Conservation (phyloP, 2,329 filamentous ascomycete species). For the Pleochaeta shiraiana region DNA sequence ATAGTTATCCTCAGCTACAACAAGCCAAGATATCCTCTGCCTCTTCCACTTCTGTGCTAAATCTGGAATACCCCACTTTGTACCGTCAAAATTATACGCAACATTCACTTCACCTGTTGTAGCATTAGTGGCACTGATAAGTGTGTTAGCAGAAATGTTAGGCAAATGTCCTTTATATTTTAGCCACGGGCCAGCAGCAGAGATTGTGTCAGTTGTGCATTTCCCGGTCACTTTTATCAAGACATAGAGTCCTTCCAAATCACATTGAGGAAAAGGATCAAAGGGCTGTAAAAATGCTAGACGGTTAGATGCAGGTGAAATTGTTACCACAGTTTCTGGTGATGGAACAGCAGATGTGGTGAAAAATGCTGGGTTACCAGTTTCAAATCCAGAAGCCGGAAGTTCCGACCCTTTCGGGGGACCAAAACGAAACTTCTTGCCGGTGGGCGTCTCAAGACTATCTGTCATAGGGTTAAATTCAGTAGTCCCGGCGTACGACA, state of each 20-base stretch:
- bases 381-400: constrained; percentile 44
- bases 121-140: constrained; percentile 86
- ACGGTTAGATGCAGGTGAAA: constrained; percentile 72
- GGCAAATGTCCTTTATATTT: constrained; percentile 99
- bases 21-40: constrained; percentile 59
- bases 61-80: constrained; percentile 58
- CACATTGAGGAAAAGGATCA: constrained; percentile 51
- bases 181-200: constrained; percentile 87
- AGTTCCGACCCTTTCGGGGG: constrained; percentile 51
- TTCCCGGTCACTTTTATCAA: constrained; percentile 95
- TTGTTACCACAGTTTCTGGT: constrained; percentile 45
- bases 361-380: constrained; percentile 52
- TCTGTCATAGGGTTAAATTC: constrained; percentile 96
- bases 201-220: constrained; percentile 98
- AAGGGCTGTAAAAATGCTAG: constrained; percentile 87
- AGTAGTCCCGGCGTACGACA: constrained; percentile 79
- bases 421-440: constrained; percentile 65
- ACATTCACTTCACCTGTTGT: constrained; percentile 83
- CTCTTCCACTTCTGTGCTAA: constrained; percentile 69
- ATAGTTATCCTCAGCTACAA: constrained; percentile 96
- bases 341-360: constrained; percentile 54
- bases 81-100: constrained; percentile 70
- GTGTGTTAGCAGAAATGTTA: constrained; percentile 93
- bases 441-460: constrained; percentile 55
- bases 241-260: constrained; percentile 59